Conservation (phyloP, 441 rosid species). For the Pelargonium citronellum region DNA sequence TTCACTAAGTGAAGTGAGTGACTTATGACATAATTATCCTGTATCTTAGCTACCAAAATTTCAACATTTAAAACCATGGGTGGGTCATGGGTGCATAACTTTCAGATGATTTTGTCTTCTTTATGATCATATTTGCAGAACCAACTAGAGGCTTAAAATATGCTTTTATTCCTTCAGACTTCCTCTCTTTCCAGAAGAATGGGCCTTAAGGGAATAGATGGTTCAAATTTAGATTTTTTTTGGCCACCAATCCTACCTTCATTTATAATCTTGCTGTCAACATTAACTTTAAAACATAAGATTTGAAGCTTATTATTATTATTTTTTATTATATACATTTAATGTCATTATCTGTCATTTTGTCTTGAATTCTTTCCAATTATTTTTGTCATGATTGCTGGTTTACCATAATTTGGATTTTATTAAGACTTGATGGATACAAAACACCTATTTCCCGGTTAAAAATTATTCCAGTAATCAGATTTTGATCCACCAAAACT, state of each 20-base stretch:
- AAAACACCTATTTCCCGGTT: not conserved
- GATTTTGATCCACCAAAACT: not conserved
- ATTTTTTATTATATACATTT: too few species aligned
- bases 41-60: not conserved
- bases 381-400: not conserved
- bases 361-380: too few species aligned
- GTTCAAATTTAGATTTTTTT: not conserved
- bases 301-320: too few species aligned
- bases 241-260: not conserved
- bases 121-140: not conserved
- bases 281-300: not conserved
- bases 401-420: not conserved
- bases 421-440: not conserved
- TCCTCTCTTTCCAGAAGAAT: not conserved
- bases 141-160: not conserved
- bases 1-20: not conserved
- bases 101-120: not conserved
- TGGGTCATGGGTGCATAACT: not conserved
- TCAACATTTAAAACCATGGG: not conserved
- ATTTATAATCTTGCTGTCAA: not conserved
- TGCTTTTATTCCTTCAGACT: not conserved
- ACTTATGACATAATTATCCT: not conserved
- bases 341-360: not conserved
- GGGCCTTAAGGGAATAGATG: not conserved
- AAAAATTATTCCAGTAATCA: not conserved